Conservation (phyloP, 805 yeast species). For the Yarrowia sp. region DNA sequence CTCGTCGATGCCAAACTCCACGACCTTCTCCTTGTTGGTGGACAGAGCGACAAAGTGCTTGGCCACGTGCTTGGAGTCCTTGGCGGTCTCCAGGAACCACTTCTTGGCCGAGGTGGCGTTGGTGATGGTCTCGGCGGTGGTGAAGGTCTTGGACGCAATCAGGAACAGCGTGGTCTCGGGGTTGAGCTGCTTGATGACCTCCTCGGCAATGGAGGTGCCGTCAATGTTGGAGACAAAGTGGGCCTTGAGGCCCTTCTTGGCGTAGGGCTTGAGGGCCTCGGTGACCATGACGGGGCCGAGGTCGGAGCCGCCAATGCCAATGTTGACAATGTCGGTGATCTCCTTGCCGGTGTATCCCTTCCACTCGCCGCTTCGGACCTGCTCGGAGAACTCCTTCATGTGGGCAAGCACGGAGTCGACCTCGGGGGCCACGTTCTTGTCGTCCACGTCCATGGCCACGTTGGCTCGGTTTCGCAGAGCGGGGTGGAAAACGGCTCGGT, state of each 20-base stretch:
- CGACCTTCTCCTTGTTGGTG: constrained; percentile 89
- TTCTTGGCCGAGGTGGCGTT: constrained; percentile 94
- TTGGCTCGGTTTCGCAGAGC: constrained; percentile 93
- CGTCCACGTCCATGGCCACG: constrained; percentile 88
- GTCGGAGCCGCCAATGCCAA: constrained; percentile 99
- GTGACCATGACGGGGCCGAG: constrained; percentile 99
- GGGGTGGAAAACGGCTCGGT: constrained; percentile 90
- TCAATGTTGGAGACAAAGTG: constrained; percentile 98
- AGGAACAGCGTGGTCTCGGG: constrained; percentile 88
- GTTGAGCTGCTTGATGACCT: constrained; percentile 71
- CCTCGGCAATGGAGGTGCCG: constrained; percentile 95
- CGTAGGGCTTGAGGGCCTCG: constrained; percentile 93
- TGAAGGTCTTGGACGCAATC: constrained; percentile 96
- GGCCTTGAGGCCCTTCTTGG: constrained; percentile 69
- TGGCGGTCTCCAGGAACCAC: constrained; percentile 85
- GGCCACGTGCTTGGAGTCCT: constrained; percentile 76
- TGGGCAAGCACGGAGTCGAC: constrained; percentile 91
- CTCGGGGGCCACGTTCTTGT: constrained; percentile 86
- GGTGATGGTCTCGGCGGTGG: constrained; percentile 97
- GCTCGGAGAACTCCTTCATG: constrained; percentile 93
- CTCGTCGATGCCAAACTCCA: constrained; percentile 95
- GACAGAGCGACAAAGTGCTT: constrained; percentile 98
- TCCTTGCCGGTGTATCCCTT: constrained; percentile 95
- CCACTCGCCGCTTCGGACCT: constrained; percentile 93
- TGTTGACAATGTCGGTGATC: constrained; percentile 93